phyloP scores from a whole-genome alignment of 345 rosid species.

The Bruguiera parviflora region DNA sequence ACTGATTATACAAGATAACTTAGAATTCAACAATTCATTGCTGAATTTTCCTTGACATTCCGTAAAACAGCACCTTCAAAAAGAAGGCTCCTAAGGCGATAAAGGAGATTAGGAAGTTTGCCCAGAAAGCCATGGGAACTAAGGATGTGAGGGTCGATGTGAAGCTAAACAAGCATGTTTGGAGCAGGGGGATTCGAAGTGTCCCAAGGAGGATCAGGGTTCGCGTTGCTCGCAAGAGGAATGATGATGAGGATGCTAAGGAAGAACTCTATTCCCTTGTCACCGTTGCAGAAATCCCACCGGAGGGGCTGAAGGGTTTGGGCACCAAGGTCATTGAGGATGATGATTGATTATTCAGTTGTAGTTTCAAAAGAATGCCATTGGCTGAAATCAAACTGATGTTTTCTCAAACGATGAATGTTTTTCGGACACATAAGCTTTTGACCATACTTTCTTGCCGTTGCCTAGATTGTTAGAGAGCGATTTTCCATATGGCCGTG shows the following conservation, averaged over 20 bases:
- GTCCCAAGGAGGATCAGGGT: conserved; percentile 34
- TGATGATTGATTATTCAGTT: conserved; percentile 14
- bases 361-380: not conserved
- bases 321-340: conserved; percentile 27
- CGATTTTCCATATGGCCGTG: too few relatives aligned
- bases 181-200: conserved; percentile 35
- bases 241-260: conserved; percentile 35
- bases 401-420: conserved; percentile 5
- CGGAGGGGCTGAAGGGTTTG: conserved; percentile 25
- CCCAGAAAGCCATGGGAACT: conserved; percentile 34
- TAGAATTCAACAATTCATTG: too few relatives aligned
- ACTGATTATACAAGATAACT: too few relatives aligned
- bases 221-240: conserved; percentile 32
- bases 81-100: conserved; percentile 39
- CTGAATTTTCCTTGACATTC: too few relatives aligned
- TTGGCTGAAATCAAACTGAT: not conserved
- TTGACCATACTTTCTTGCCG: not conserved
- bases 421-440: not conserved
- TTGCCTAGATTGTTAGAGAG: too few relatives aligned
- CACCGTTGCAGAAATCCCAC: conserved; percentile 31
- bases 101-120: conserved; percentile 34
- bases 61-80: conserved; percentile 28
- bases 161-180: conserved; percentile 33
- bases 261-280: conserved; percentile 35
- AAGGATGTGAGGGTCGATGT: conserved; percentile 34